These are phyloP conservation scores for Verticillium nubilum DNA, from an alignment of 2,329 filamentous ascomycete species.

Conservation along the genomic window DNA sequence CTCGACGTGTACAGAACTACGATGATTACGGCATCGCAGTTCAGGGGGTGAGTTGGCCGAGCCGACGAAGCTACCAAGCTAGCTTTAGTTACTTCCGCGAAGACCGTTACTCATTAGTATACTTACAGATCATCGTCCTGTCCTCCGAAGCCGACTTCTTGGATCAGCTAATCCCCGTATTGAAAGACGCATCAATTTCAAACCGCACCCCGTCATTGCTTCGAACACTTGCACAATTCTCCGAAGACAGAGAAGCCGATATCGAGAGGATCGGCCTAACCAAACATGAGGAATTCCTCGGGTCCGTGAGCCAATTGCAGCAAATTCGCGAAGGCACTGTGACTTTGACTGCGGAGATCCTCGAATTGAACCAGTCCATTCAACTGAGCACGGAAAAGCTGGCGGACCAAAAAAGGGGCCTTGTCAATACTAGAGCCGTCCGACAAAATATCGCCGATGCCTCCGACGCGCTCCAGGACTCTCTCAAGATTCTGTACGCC, in stretches of 20 bases:
- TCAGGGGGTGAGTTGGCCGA: conserved; percentile 30
- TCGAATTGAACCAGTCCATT: conserved; percentile 90
- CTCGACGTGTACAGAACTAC: conserved; percentile 37
- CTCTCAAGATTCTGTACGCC: conserved; percentile 82
- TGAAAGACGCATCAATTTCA: conserved; percentile 80
- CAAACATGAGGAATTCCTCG: conserved; percentile 94
- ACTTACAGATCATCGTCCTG: conserved; percentile 78
- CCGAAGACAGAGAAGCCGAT: conserved; percentile 79
- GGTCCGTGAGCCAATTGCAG: conserved; percentile 90
- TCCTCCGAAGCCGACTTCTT: conserved; percentile 91
- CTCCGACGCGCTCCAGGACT: conserved; percentile 81
- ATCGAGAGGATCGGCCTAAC: conserved; percentile 93
- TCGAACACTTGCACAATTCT: conserved; percentile 74
- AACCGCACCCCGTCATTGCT: conserved; percentile 69
- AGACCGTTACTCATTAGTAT: background rate
- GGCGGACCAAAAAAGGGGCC: conserved; percentile 86
- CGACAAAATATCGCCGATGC: conserved; percentile 95
- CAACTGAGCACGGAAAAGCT: conserved; percentile 92
- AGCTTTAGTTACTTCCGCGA: background rate
- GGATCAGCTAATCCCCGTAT: conserved; percentile 88
- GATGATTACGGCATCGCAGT: conserved; percentile 43
- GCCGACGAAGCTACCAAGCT: background rate
- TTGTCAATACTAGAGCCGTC: conserved; percentile 88
- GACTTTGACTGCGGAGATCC: conserved; percentile 79
- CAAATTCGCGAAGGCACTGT: conserved; percentile 88